Percentiles rank a stretch among this genome's conserved stretches.
Evolutionary conservation across 2,329 filamentous ascomycete species (phyloP).

Genomic region (Leptodontidium sp.): DNA sequence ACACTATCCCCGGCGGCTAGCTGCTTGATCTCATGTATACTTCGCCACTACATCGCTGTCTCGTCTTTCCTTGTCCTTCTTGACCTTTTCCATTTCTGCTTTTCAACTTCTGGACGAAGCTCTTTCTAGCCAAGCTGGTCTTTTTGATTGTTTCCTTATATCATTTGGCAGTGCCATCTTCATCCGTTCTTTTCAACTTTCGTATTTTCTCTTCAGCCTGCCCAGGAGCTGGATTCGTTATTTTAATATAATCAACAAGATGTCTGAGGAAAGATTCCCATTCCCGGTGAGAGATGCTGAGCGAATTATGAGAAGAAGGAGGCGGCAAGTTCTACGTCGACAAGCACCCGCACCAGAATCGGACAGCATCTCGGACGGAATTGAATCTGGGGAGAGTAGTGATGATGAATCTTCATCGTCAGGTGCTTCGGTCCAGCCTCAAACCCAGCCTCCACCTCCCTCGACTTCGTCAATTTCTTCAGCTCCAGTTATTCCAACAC

Average conservation of each 20-base stretch:
- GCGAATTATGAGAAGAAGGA: conserved; percentile 8
- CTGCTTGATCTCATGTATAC: not conserved
- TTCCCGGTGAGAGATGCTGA: conserved; percentile 12
- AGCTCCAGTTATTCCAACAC: not conserved
- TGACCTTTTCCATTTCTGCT: conserved; percentile 4
- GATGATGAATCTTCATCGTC: conserved; percentile 10
- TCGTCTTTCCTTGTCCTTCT: conserved; percentile 15
- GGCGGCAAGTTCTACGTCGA: conserved; percentile 13
- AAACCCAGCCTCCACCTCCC: conserved; percentile 1
- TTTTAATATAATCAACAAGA: conserved; percentile 19
- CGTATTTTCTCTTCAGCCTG: not conserved
- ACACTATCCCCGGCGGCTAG: not conserved
- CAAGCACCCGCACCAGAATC: conserved; percentile 17
- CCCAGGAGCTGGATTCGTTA: conserved; percentile 7
- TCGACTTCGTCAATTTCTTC: conserved; percentile 3
- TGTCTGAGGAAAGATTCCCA: conserved; percentile 4
- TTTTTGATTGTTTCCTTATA: not conserved
- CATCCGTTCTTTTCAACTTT: conserved; percentile 20
- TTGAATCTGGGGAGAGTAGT: conserved; percentile 10
- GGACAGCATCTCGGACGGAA: not conserved
- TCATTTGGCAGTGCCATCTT: conserved; percentile 13
- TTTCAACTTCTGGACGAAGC: not conserved
- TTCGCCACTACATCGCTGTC: not conserved
- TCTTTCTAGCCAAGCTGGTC: conserved; percentile 19
- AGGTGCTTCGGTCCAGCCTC: not conserved